Percentiles rank a stretch among this genome's conserved stretches.
These are phyloP conservation scores for Colletotrichum coccodes DNA, from an alignment of 2,329 filamentous ascomycete species.

Conservation along the genomic window DNA sequence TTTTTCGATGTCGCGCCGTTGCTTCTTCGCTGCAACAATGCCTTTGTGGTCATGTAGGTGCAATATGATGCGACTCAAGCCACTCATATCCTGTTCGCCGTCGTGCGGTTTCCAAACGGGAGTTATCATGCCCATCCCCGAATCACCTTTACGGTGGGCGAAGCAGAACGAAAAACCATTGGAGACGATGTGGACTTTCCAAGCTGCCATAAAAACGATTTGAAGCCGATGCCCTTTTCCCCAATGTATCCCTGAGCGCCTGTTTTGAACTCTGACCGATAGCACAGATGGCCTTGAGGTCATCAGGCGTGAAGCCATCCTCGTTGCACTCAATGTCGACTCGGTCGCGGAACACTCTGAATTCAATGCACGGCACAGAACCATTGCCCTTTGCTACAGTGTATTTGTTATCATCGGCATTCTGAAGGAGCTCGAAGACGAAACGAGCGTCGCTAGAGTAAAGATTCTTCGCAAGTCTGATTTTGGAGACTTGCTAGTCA, in stretches of 20 bases:
- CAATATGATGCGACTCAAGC: constrained; percentile 49
- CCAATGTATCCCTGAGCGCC: constrained; percentile 54
- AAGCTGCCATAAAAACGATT: constrained; percentile 59
- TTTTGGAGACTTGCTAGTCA: background rate
- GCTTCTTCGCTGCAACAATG: constrained; percentile 19
- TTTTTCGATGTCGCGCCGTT: constrained; percentile 38
- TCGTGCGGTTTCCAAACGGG: constrained; percentile 49
- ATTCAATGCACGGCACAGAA: constrained; percentile 45
- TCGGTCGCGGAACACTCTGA: constrained; percentile 45
- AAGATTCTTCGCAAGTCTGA: constrained; percentile 54
- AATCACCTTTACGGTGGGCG: constrained; percentile 47
- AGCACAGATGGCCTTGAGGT: constrained; percentile 57
- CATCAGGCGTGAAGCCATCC: constrained; percentile 52
- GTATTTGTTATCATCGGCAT: constrained; percentile 63
- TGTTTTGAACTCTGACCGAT: constrained; percentile 58
- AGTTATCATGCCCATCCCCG: constrained; percentile 62
- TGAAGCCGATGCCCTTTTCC: constrained; percentile 63
- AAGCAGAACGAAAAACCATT: constrained; percentile 57
- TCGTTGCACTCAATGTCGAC: constrained; percentile 63
- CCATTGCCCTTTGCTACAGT: constrained; percentile 32
- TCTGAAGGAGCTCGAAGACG: constrained; percentile 63
- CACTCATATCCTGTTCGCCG: constrained; percentile 21
- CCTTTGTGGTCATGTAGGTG: constrained; percentile 43
- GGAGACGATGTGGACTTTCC: constrained; percentile 56
- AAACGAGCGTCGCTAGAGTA: constrained; percentile 57